phyloP scores from a whole-genome alignment of 768 basidiomycete species.

The Crucibulum laeve region DNA sequence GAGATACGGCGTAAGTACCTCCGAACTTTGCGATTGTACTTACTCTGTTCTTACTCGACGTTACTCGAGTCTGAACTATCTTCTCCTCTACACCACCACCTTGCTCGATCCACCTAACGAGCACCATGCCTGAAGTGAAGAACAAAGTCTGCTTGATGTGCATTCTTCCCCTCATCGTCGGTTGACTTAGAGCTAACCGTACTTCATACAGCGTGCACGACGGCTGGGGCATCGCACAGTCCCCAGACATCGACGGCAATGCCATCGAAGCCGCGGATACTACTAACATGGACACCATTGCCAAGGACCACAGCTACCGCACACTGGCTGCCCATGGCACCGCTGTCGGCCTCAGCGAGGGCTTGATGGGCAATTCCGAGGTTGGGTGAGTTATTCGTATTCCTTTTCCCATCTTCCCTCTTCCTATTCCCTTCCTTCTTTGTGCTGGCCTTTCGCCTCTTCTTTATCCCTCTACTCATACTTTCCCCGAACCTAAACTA shows the following conservation, averaged over 20 bases:
- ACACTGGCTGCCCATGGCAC: constrained; percentile 81
- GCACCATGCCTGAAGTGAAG: no score
- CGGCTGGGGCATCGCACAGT: constrained; percentile 83
- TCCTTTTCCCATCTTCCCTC: neutral
- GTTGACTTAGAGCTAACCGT: neutral
- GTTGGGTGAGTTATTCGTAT: constrained; percentile 66
- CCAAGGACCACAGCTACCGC: constrained; percentile 68
- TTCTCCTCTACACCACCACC: no score
- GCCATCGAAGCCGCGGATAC: constrained; percentile 85
- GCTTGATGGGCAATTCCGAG: constrained; percentile 97
- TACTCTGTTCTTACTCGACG: no score
- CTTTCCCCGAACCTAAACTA: no score
- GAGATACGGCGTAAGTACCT: no score
- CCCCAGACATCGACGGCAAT: constrained; percentile 74
- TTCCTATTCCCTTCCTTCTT: no score
- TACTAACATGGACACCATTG: constrained; percentile 86
- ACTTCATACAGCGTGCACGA: constrained; percentile 72
- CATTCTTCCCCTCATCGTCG: constrained; percentile 1
- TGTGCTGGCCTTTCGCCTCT: no score
- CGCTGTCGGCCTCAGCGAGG: constrained; percentile 90
- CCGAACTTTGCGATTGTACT: no score
- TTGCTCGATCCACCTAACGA: no score
- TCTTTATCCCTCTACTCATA: no score
- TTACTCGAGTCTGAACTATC: no score
- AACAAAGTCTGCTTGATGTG: constrained; percentile 92